Base-by-base conservation (phyloP, 495 filamentous ascomycete genomes). In the Tuber aestivum region DNA sequence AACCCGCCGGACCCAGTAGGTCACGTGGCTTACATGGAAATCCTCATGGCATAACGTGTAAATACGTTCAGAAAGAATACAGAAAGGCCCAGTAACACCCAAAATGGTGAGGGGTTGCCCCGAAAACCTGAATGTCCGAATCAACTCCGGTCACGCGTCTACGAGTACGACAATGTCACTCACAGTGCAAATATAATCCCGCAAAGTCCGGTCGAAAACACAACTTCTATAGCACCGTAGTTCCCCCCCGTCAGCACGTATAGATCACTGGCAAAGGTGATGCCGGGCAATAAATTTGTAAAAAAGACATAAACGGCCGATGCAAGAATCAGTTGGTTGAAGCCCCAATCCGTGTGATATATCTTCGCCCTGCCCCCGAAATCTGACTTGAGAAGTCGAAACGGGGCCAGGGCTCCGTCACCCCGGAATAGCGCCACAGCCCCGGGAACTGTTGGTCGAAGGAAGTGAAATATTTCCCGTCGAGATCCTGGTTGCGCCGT, bases 251-350 rank as follows among this genome's bases (percentile, higher is more conserved):
- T 92, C 75, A 90, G 83, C 0, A 89, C 88, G 78, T 91, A 91
- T 45, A 92, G 82, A 80, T 93, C 91, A 79, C 87, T 90, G 0
- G 90, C 90, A 83, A 92, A 93, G 0, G 91, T 92, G 78, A 93
- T 92, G 3, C 91, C 90, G 0, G 91, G 91, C 7, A 93, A 85
- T 1, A 93, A 84, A 82, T 93, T 93, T 23, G 90, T 92, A 77
- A 93, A 93, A 83, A 92, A 93, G 37, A 93, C 87, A 83, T 91
- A 92, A 27, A 93, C 89, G 2, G 91, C 90, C 69, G 89, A 90
- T 18, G 91, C 91, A 76, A 93, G 85, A 18, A 93, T 84, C 72
- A 92, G 84, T 78, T 93, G 91, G 79, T 92, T 92, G 84, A 93
- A 92, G 21, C 86, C 78, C 90, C 91, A 92, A 83, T 92, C 91